These are phyloP conservation scores for Xylaria flabelliformis DNA, from an alignment of 495 filamentous ascomycete genomes.

Conservation along the genomic window DNA sequence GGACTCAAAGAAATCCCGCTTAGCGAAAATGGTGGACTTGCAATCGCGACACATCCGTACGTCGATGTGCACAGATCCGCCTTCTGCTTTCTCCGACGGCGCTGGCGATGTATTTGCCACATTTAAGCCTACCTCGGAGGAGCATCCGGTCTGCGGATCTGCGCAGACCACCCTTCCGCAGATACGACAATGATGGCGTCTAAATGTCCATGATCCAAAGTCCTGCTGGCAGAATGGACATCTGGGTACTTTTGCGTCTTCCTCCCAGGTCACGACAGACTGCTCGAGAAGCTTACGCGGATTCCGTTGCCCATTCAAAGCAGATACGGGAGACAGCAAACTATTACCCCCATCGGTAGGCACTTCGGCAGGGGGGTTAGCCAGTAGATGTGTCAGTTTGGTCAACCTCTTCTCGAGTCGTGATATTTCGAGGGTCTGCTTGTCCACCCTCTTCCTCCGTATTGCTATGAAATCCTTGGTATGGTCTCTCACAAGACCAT, in stretches of 20 bases:
- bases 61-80: constrained; percentile 70
- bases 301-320: constrained; percentile 55
- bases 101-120: constrained; percentile 55
- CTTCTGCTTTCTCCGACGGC: constrained; percentile 43
- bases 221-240: constrained; percentile 97
- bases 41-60: constrained; percentile 93
- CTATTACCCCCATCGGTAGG: constrained; percentile 37
- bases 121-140: constrained; percentile 79
- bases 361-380: constrained; percentile 69
- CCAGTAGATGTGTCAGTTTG: constrained; percentile 83
- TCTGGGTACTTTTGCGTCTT: constrained; percentile 77
- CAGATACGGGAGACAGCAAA: constrained; percentile 34
- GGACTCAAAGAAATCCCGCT: constrained; percentile 79
- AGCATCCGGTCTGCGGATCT: constrained; percentile 83
- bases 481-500: constrained; percentile 71
- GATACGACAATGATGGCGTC: constrained; percentile 92
- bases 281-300: constrained; percentile 85
- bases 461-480: constrained; percentile 69
- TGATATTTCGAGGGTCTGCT: constrained; percentile 82
- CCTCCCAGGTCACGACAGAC: constrained; percentile 91
- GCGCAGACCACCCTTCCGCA: constrained; percentile 93
- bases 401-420: constrained; percentile 90
- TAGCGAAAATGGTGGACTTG: constrained; percentile 80
- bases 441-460: constrained; percentile 79
- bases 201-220: constrained; percentile 85